phyloP scores from a whole-genome alignment of 192 early-diverging fungal species.

The Gigaspora rosea region DNA sequence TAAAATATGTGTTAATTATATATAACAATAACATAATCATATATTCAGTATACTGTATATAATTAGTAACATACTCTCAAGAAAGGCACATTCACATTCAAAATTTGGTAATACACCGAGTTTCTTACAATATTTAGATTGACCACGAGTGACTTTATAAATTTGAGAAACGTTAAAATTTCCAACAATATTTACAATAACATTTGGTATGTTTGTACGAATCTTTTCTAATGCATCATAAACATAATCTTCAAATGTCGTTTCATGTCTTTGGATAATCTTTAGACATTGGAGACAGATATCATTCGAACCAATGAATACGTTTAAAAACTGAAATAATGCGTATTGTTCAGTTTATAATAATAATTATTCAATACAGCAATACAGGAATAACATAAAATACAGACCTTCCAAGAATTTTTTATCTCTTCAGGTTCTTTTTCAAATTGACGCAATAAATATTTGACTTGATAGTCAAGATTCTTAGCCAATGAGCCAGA shows the following conservation, averaged over 20 bases:
- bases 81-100: conserved; percentile 23
- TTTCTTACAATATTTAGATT: conserved; percentile 31
- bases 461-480: conserved; percentile 47
- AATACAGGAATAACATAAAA: not conserved
- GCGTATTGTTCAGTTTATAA: conserved; percentile 26
- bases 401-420: not conserved
- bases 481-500: conserved; percentile 54
- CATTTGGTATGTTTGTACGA: conserved; percentile 41
- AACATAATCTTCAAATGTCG: conserved; percentile 37
- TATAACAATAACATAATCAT: conserved; percentile 36
- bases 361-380: not conserved
- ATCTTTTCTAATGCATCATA: conserved; percentile 38
- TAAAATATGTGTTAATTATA: not conserved
- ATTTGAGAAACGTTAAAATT: conserved; percentile 41
- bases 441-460: conserved; percentile 43
- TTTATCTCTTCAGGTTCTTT: not conserved
- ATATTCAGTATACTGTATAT: conserved; percentile 40
- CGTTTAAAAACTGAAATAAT: conserved; percentile 48
- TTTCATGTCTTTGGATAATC: conserved; percentile 20
- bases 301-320: conserved; percentile 65
- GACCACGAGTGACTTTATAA: conserved; percentile 29
- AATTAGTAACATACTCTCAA: not conserved
- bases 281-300: conserved; percentile 46
- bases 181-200: conserved; percentile 49
- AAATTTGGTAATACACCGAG: not conserved